A percentile compares a stretch with the other conserved stretches of the same genome.
Conservation (phyloP, 352 stramenopile species). For the Globisporangium irregulare region DNA sequence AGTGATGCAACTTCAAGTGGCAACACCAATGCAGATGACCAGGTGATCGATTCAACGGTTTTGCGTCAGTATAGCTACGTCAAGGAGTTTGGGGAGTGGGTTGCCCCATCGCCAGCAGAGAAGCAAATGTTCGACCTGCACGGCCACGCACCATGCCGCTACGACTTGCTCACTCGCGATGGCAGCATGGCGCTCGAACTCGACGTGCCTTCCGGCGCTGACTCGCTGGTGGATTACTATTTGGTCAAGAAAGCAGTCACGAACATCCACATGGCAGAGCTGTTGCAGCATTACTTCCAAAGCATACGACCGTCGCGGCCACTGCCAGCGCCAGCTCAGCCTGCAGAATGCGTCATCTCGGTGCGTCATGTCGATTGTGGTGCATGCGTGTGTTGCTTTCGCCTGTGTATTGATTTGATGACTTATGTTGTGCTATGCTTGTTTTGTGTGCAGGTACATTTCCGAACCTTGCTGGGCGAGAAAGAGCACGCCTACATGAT, state of each 20-base stretch:
- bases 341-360: slow-evolving; percentile 28
- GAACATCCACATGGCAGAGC: slow-evolving; percentile 43
- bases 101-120: slow-evolving; percentile 26
- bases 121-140: slow-evolving; percentile 33
- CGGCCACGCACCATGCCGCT: slow-evolving; percentile 29
- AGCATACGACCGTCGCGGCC: slow-evolving; percentile 27
- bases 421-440: not conserved
- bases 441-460: slow-evolving; percentile 7
- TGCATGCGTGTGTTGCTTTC: not conserved
- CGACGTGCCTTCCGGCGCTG: slow-evolving; percentile 41
- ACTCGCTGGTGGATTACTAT: slow-evolving; percentile 61
- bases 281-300: slow-evolving; percentile 41
- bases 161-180: slow-evolving; percentile 50
- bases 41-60: not conserved
- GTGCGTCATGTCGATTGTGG: slow-evolving; percentile 11
- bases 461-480: slow-evolving; percentile 8
- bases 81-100: slow-evolving; percentile 62
- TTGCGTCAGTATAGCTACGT: slow-evolving; percentile 49
- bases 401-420: not conserved
- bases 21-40: not conserved
- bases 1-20: not conserved
- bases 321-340: slow-evolving; percentile 13
- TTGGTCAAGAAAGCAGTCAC: slow-evolving; percentile 47
- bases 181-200: slow-evolving; percentile 49
- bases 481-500: not conserved